Conservation (phyloP, 208 protist species). For the Plasmodiophora brassicae region DNA sequence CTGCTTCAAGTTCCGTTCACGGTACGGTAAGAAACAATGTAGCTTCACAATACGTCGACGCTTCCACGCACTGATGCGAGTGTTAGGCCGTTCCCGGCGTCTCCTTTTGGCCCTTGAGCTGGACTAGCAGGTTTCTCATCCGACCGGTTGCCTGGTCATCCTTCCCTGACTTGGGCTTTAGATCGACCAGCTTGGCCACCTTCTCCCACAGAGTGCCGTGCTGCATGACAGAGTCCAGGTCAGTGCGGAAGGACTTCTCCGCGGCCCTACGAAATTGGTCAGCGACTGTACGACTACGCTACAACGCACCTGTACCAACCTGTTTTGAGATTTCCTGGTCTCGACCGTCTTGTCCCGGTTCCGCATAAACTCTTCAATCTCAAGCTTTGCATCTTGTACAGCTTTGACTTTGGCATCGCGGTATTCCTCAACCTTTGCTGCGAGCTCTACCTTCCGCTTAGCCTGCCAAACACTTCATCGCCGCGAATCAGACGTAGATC, state of each 20-base stretch:
- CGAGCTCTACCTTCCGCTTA: neutral
- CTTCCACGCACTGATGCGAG: no score
- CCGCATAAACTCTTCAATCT: neutral
- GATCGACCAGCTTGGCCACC: conserved; percentile 10
- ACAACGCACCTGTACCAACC: neutral
- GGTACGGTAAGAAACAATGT: no score
- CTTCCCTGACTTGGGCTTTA: neutral
- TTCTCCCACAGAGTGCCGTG: conserved; percentile 13
- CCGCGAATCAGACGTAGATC: neutral
- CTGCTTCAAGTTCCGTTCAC: no score
- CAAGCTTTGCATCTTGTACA: neutral
- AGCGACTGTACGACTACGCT: neutral
- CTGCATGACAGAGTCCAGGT: conserved; percentile 2
- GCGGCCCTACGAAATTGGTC: neutral
- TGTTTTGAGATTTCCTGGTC: neutral
- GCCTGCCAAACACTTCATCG: neutral
- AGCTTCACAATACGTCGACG: no score
- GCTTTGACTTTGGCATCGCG: neutral
- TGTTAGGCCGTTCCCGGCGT: no score
- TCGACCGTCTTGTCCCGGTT: neutral
- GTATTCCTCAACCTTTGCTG: neutral
- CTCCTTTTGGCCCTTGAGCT: neutral
- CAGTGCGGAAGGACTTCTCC: neutral
- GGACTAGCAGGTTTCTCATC: neutral
- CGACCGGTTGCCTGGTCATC: neutral